Evolutionary conservation across 805 yeast genomes (phyloP).

Genomic region (Wickerhamiella siamensis): DNA sequence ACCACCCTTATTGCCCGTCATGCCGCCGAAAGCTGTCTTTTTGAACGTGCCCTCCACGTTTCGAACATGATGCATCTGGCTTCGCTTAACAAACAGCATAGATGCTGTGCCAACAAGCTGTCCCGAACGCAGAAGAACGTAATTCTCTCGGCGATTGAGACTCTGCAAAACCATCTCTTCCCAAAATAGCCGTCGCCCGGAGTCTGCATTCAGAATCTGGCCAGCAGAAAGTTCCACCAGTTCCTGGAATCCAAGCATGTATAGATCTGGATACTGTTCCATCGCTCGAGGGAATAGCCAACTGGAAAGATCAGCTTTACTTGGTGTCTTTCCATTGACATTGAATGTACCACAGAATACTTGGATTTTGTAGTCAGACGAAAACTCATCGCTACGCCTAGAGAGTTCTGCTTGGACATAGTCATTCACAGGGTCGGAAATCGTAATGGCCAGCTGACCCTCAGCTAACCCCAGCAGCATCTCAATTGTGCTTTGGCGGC

Average conservation of each 20-base stretch:
- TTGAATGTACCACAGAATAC: conserved; percentile 79
- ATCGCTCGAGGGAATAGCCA: conserved; percentile 65
- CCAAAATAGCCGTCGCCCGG: conserved; percentile 68
- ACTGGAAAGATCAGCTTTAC: conserved; percentile 39
- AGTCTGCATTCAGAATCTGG: conserved; percentile 73
- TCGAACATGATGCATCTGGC: conserved; percentile 45
- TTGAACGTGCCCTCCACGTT: conserved; percentile 90
- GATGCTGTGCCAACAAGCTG: conserved; percentile 84
- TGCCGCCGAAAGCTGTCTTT: conserved; percentile 93
- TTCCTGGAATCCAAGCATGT: conserved; percentile 87
- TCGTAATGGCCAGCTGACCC: conserved; percentile 50
- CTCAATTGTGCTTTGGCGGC: conserved; percentile 82
- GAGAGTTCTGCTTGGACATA: conserved; percentile 55
- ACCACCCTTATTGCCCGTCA: conserved; percentile 94
- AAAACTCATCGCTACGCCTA: conserved; percentile 37
- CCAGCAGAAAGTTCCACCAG: conserved; percentile 87
- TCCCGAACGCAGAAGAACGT: conserved; percentile 60
- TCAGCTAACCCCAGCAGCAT: conserved; percentile 68
- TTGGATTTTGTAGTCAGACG: conserved; percentile 43
- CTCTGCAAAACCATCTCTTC: conserved; percentile 49
- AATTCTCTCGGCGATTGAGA: conserved; percentile 43
- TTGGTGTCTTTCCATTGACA: conserved; percentile 55
- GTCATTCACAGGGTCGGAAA: conserved; percentile 82
- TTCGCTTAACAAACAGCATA: conserved; percentile 52
- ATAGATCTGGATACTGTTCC: conserved; percentile 48